These are phyloP conservation scores for Rhizoctonia solani DNA, from an alignment of 1,284 basidiomycete genomes.

Conservation along the genomic window DNA sequence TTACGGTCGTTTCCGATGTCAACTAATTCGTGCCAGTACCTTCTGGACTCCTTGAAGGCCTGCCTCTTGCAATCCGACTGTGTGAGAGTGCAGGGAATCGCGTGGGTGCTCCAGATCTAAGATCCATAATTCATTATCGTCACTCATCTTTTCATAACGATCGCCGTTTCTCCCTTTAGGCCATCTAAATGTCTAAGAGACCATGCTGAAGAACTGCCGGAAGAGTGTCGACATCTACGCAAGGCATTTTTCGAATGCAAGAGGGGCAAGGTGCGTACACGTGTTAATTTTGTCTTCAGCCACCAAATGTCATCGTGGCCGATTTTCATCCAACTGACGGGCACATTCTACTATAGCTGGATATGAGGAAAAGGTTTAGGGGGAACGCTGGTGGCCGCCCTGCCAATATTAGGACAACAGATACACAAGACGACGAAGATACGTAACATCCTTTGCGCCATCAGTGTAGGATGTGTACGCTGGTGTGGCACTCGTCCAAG, in stretches of 20 bases:
- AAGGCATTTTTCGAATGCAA: constrained; percentile 26
- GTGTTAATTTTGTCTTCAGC: neutral
- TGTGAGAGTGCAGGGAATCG: constrained; percentile 8
- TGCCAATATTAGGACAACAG: neutral
- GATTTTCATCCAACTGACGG: neutral
- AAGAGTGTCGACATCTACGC: constrained; percentile 24
- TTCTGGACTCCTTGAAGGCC: constrained; percentile 16
- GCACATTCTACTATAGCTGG: constrained; percentile 7
- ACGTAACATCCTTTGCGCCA: too few relatives aligned
- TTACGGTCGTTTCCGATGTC: constrained; percentile 3
- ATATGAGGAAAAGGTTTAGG: constrained; percentile 26
- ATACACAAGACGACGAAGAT: neutral
- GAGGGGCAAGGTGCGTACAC: constrained; percentile 2
- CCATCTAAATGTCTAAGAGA: constrained; percentile 14
- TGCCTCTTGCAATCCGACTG: constrained; percentile 26
- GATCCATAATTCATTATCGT: neutral
- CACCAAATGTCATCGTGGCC: neutral
- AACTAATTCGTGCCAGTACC: constrained; percentile 28
- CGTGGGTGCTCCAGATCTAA: neutral
- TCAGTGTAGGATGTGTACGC: too few relatives aligned
- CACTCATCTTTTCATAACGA: neutral
- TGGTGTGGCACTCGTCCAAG: too few relatives aligned
- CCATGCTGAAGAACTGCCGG: constrained; percentile 7
- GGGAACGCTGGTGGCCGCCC: constrained; percentile 8
- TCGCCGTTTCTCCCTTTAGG: constrained; percentile 16